Conservation (phyloP, 208 protist species). For the Trypanosoma grayi region DNA sequence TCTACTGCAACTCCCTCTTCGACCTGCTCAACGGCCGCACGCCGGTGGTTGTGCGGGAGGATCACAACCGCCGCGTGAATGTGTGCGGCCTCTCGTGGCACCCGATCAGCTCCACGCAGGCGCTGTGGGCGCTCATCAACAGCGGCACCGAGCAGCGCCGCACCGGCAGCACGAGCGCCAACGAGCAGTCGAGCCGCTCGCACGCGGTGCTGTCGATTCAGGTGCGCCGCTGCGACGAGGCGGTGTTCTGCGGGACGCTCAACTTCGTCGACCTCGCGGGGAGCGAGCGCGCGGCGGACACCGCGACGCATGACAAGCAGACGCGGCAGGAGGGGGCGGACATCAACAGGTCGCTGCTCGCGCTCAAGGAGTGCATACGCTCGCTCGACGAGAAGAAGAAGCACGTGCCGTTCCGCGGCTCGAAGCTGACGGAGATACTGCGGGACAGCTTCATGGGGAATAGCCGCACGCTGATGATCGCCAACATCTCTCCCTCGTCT, state of each 20-base stretch:
- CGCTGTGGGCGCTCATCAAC: constrained; percentile 74
- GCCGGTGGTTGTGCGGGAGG: constrained; percentile 88
- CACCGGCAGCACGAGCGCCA: constrained; percentile 87
- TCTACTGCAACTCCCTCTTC: constrained; percentile 95
- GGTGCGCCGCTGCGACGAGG: constrained; percentile 34
- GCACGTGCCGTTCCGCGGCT: constrained; percentile 96
- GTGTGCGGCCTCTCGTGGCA: constrained; percentile 91
- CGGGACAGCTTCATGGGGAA: constrained; percentile 96
- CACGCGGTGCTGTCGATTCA: constrained; percentile 84
- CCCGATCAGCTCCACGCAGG: constrained; percentile 35
- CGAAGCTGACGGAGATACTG: constrained; percentile 95
- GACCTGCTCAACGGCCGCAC: constrained; percentile 92
- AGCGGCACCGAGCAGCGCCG: constrained; percentile 78
- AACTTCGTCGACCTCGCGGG: constrained; percentile 99
- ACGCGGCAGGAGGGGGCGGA: constrained; percentile 91
- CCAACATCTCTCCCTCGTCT: constrained; percentile 89
- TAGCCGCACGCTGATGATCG: constrained; percentile 95
- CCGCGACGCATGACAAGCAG: constrained; percentile 77
- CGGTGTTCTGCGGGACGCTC: constrained; percentile 62
- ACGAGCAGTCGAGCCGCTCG: constrained; percentile 85
- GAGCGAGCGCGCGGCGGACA: constrained; percentile 95
- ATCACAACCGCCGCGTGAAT: constrained; percentile 85
- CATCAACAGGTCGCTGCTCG: constrained; percentile 96
- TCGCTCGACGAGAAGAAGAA: constrained; percentile 88
- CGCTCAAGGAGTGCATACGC: constrained; percentile 95